Evolutionary conservation across 2,329 filamentous ascomycete species (phyloP).

Genomic region (Rhinocladiella mackenziei): DNA sequence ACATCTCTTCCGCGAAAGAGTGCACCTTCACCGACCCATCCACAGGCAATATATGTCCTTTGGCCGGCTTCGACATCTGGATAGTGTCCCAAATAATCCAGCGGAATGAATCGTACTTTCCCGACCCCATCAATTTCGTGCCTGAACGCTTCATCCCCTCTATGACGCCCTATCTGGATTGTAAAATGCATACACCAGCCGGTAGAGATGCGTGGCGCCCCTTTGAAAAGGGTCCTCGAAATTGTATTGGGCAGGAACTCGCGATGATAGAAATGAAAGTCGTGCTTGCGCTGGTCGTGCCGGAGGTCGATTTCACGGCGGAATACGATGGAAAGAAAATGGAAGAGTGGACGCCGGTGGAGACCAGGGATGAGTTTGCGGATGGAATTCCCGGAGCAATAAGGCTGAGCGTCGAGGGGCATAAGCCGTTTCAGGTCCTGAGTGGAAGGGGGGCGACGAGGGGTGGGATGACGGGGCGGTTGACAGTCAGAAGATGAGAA

Average conservation of each 20-base stretch:
- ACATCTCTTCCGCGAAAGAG: constrained; percentile 6
- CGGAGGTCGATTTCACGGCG: constrained; percentile 49
- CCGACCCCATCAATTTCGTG: constrained; percentile 44
- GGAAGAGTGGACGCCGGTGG: constrained; percentile 13
- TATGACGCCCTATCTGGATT: constrained; percentile 23
- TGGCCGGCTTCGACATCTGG: constrained; percentile 25
- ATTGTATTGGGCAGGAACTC: constrained; percentile 57
- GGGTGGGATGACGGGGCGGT: constrained; percentile 22
- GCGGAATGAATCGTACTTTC: constrained; percentile 42
- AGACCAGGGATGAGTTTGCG: constrained; percentile 18
- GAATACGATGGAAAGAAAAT: constrained; percentile 35
- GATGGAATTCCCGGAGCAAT: constrained; percentile 5
- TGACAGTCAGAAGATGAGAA: constrained; percentile 15
- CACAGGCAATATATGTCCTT: constrained; percentile 19
- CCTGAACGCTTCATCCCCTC: constrained; percentile 46
- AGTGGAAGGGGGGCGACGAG: constrained; percentile 21
- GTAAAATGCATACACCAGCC: constrained; percentile 35
- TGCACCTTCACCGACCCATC: constrained; percentile 18
- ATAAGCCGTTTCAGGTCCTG: constrained; percentile 22
- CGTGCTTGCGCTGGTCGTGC: constrained; percentile 47
- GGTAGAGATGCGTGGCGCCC: constrained; percentile 50
- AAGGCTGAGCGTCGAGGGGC: constrained; percentile 23
- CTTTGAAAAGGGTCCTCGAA: constrained; percentile 53
- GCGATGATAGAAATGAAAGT: constrained; percentile 52
- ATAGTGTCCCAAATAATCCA: constrained; percentile 33